Evolutionary conservation across 768 basidiomycete genomes (phyloP).

Genomic region (Amanita pseudoporphyria): DNA sequence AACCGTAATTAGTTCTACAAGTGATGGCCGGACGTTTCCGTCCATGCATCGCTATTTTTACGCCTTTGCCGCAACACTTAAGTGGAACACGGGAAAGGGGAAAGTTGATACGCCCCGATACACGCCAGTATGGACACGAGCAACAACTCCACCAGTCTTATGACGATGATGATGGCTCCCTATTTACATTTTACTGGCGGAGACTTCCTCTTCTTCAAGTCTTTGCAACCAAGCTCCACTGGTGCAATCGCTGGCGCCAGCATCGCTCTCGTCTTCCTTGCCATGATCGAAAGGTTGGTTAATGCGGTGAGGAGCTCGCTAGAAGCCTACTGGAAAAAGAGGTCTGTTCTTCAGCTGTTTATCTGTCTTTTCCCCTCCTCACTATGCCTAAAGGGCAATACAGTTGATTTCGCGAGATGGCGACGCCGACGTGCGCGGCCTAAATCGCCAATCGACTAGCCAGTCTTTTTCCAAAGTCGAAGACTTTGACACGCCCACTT

Average conservation of each 20-base stretch:
- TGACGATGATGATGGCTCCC: conserved; percentile 42
- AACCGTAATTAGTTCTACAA: no score
- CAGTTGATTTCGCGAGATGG: background rate
- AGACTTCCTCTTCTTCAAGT: conserved; percentile 57
- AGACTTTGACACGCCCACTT: no score
- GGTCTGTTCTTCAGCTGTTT: conserved; percentile 26
- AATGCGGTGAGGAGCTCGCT: conserved; percentile 42
- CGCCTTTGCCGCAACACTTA: no score
- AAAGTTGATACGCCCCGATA: background rate
- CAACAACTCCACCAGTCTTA: conserved; percentile 9
- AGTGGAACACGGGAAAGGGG: no score
- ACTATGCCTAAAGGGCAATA: background rate
- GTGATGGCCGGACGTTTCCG: no score
- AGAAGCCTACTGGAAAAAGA: conserved; percentile 48
- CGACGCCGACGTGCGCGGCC: background rate
- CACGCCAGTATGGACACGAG: background rate
- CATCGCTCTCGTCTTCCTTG: conserved; percentile 58
- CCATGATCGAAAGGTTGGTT: conserved; percentile 63
- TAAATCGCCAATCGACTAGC: no score
- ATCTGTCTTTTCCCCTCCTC: no score
- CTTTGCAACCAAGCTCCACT: conserved; percentile 55
- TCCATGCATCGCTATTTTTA: no score
- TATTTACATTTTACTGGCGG: conserved; percentile 62
- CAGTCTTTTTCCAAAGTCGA: no score
- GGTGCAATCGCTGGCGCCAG: conserved; percentile 72